Percentiles rank a stretch among this genome's conserved stretches.
phyloP scores from a whole-genome alignment of 495 filamentous ascomycete genomes.

The Entonaema liquescens region DNA sequence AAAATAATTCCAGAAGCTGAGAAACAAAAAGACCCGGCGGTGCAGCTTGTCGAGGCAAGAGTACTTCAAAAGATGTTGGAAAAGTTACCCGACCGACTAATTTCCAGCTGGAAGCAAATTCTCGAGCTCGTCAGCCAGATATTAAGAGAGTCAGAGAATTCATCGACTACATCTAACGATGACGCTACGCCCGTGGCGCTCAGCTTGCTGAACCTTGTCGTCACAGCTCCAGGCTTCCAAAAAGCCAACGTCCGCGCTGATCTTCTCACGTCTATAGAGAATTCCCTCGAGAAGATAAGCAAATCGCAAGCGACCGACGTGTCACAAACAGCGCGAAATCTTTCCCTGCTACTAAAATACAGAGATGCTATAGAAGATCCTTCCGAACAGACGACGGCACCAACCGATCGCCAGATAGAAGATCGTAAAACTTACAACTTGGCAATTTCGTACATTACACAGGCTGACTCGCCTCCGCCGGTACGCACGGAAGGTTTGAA shows the following conservation, averaged over 20 bases:
- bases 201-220: constrained; percentile 71
- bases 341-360: constrained; percentile 66
- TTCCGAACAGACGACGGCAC: constrained; percentile 42
- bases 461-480: constrained; percentile 72
- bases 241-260: constrained; percentile 56
- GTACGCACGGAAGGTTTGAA: constrained; percentile 81
- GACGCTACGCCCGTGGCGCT: constrained; percentile 68
- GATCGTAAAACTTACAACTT: constrained; percentile 76
- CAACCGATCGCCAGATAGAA: constrained; percentile 60
- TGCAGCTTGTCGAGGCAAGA: constrained; percentile 67
- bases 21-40: constrained; percentile 52
- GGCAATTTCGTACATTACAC: constrained; percentile 75
- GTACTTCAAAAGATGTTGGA: constrained; percentile 73
- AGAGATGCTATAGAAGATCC: constrained; percentile 58
- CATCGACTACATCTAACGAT: constrained; percentile 47
- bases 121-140: constrained; percentile 70
- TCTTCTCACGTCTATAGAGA: constrained; percentile 61
- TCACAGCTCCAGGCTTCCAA: constrained; percentile 70
- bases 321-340: constrained; percentile 63
- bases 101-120: constrained; percentile 44
- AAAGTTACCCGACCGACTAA: constrained; percentile 62
- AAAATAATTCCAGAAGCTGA: constrained; percentile 42
- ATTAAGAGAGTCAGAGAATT: constrained; percentile 63
- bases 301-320: constrained; percentile 42
- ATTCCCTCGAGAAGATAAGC: constrained; percentile 57